phyloP scores from a whole-genome alignment of 495 filamentous ascomycete genomes.

The Halenospora varia region DNA sequence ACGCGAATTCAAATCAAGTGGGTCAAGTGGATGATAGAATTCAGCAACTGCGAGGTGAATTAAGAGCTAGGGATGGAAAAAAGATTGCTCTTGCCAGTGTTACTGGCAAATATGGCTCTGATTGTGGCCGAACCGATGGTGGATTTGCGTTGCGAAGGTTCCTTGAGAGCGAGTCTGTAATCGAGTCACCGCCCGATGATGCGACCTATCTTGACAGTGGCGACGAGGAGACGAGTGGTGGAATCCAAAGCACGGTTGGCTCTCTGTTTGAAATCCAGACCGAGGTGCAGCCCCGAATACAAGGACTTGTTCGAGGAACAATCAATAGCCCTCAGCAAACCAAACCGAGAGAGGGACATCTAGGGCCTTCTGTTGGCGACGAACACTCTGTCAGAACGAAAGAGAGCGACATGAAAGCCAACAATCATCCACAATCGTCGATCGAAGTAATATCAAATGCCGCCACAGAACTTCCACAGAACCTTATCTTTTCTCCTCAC shows the following conservation, averaged over 20 bases:
- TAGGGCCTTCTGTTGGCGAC: no score
- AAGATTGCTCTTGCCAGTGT: background rate
- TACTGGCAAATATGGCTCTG: background rate
- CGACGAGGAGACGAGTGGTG: background rate
- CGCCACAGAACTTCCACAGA: no score
- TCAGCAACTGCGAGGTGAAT: background rate
- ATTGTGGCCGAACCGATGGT: background rate
- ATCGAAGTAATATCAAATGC: no score
- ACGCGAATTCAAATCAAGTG: background rate
- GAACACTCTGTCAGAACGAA: no score
- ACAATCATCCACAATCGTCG: no score
- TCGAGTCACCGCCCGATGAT: background rate
- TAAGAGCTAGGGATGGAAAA: background rate
- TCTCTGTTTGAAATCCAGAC: no score
- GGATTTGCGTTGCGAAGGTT: background rate
- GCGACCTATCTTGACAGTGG: background rate
- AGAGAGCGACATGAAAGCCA: no score
- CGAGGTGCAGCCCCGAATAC: no score
- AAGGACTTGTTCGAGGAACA: no score
- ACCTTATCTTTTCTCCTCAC: no score
- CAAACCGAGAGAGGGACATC: no score
- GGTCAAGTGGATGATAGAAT: background rate
- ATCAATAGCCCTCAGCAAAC: no score
- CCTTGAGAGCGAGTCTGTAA: background rate
- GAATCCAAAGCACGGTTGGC: background rate